Conservation (phyloP, 768 basidiomycete species). For the Pisolithus marmoratus region DNA sequence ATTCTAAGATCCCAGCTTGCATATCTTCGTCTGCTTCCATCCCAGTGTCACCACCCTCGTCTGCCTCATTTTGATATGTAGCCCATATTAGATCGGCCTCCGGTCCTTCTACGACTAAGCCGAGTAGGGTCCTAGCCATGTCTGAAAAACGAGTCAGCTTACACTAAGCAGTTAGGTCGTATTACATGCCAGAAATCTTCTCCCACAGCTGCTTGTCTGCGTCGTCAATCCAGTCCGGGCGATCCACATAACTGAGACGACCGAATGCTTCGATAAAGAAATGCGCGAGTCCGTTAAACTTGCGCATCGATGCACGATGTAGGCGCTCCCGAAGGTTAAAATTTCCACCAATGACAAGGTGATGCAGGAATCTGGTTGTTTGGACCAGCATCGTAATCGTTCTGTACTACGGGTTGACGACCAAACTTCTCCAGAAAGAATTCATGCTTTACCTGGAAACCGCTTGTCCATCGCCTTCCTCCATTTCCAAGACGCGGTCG, state of each 20-base stretch:
- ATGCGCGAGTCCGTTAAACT: slow-evolving; percentile 59
- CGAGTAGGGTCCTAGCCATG: slow-evolving; percentile 54
- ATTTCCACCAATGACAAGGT: slow-evolving; percentile 49
- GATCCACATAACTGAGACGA: slow-evolving; percentile 63
- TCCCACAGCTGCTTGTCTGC: slow-evolving; percentile 37
- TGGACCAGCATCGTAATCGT: slow-evolving; percentile 46
- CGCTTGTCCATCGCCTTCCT: slow-evolving; percentile 33
- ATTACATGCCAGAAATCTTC: slow-evolving; percentile 41
- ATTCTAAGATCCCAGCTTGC: slow-evolving; percentile 16
- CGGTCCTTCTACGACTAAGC: slow-evolving; percentile 66
- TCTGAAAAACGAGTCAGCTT: slow-evolving; percentile 32
- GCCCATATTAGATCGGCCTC: slow-evolving; percentile 63
- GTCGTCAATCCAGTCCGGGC: slow-evolving; percentile 52
- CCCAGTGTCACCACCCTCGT: slow-evolving; percentile 30
- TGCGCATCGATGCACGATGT: slow-evolving; percentile 44
- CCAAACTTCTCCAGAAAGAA: not conserved
- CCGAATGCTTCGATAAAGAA: slow-evolving; percentile 75
- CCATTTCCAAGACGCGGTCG: slow-evolving; percentile 63
- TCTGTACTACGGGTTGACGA: slow-evolving; percentile 30
- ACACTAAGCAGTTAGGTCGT: not conserved
- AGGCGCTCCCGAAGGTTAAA: slow-evolving; percentile 56
- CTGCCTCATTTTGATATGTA: slow-evolving; percentile 47
- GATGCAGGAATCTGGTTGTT: slow-evolving; percentile 54
- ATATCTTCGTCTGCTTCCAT: slow-evolving; percentile 58
- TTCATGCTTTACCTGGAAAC: slow-evolving; percentile 16